These are phyloP conservation scores for Tirmania nivea DNA, from an alignment of 495 filamentous ascomycete genomes.

Conservation along the genomic window DNA sequence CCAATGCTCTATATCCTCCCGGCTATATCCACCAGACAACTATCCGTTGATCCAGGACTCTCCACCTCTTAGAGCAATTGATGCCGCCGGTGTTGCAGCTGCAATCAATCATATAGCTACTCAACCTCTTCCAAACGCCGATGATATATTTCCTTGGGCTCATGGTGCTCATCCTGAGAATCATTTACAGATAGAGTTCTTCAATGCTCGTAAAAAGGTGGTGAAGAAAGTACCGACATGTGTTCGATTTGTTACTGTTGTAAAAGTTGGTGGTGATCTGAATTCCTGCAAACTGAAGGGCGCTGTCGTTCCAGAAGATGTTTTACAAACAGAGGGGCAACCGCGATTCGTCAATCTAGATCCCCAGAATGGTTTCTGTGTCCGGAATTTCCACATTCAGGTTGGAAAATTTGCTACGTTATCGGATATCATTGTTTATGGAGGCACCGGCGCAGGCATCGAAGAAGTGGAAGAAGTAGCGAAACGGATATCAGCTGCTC, in stretches of 20 bases:
- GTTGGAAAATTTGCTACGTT: slow-evolving; percentile 69
- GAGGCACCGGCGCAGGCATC: slow-evolving; percentile 35
- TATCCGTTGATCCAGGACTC: slow-evolving; percentile 34
- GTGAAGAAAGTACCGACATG: slow-evolving; percentile 44
- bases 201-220: slow-evolving; percentile 50
- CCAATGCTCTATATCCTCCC: slow-evolving; percentile 35
- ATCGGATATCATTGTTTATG: slow-evolving; percentile 83
- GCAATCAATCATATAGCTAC: slow-evolving; percentile 52
- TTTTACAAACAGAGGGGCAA: slow-evolving; percentile 27
- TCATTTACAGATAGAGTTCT: slow-evolving; percentile 71
- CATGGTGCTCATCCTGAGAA: slow-evolving; percentile 87
- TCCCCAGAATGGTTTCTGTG: slow-evolving; percentile 60
- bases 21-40: slow-evolving; percentile 51
- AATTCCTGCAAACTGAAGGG: slow-evolving; percentile 59
- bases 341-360: slow-evolving; percentile 52
- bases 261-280: slow-evolving; percentile 74
- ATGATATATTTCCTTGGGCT: slow-evolving; percentile 84
- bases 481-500: slow-evolving; percentile 50
- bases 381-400: slow-evolving; percentile 94
- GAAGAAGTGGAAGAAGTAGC: slow-evolving; percentile 43
- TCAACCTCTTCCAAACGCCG: slow-evolving; percentile 63
- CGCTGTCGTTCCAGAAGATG: slow-evolving; percentile 56
- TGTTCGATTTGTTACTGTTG: slow-evolving; percentile 59
- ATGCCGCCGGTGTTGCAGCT: slow-evolving; percentile 40
- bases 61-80: slow-evolving; percentile 50